Conservation (phyloP, 192 early-diverging fungal species). For the Coemansia sp. region DNA sequence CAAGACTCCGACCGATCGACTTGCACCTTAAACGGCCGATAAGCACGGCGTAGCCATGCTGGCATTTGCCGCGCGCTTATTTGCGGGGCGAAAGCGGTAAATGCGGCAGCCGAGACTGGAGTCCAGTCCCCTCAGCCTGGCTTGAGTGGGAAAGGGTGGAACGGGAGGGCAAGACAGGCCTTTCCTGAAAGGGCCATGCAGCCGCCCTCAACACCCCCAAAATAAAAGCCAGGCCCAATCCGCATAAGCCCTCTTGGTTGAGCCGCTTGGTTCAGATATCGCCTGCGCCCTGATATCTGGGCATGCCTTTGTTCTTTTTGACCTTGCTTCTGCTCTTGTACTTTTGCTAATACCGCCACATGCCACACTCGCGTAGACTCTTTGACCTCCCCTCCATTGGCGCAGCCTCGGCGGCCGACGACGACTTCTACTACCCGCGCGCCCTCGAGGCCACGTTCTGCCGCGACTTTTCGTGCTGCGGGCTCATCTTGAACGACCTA, state of each 20-base stretch:
- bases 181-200: constrained; percentile 14
- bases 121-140: not conserved
- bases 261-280: constrained; percentile 7
- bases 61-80: no score
- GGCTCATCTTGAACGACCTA: constrained; percentile 79
- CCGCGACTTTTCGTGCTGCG: constrained; percentile 95
- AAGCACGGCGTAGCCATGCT: no score
- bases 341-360: constrained; percentile 1
- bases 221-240: constrained; percentile 12
- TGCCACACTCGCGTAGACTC: constrained; percentile 23
- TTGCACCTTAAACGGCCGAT: no score
- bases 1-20: constrained; percentile 1
- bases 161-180: not conserved
- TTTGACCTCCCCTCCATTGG: constrained; percentile 37
- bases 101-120: no score
- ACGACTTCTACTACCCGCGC: constrained; percentile 59
- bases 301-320: constrained; percentile 4
- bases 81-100: no score
- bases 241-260: not conserved
- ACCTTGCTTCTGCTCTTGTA: not conserved
- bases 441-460: constrained; percentile 89
- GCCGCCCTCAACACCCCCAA: constrained; percentile 10
- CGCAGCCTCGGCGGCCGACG: constrained; percentile 26
- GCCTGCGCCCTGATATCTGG: constrained; percentile 11
- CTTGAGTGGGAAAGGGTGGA: not conserved